Evolutionary conservation across 805 yeast species (phyloP).

Genomic region (Kregervanrija delftensis): DNA sequence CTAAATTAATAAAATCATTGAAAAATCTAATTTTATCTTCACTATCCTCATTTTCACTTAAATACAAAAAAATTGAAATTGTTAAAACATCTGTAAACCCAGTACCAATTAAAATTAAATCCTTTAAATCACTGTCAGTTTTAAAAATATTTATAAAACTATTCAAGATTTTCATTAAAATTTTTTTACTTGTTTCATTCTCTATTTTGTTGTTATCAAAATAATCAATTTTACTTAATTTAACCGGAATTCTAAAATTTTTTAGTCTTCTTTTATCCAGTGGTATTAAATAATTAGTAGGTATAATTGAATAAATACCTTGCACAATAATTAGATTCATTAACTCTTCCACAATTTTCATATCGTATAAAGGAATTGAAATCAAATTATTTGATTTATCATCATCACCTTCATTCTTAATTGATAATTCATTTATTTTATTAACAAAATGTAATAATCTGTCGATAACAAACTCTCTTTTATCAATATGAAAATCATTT

Average conservation of each 20-base stretch:
- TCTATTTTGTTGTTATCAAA: no score
- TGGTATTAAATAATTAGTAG: conserved; percentile 55
- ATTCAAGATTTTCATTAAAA: conserved; percentile 21
- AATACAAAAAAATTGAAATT: conserved; percentile 38
- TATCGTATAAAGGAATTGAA: conserved; percentile 77
- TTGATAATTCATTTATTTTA: conserved; percentile 33
- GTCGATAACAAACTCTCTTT: conserved; percentile 26
- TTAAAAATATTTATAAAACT: conserved; percentile 30
- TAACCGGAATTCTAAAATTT: conserved; percentile 30
- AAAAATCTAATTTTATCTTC: not conserved
- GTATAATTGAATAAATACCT: conserved; percentile 63
- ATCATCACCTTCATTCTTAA: conserved; percentile 24
- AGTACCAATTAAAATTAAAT: conserved; percentile 54
- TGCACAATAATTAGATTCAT: conserved; percentile 59
- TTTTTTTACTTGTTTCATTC: conserved; percentile 7
- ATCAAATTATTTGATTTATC: conserved; percentile 32
- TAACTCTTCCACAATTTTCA: conserved; percentile 63
- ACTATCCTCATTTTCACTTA: conserved; percentile 9
- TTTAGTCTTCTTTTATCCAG: conserved; percentile 51
- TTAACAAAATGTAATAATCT: conserved; percentile 30
- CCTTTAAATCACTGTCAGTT: conserved; percentile 41
- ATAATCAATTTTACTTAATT: conserved; percentile 17
- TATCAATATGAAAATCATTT: conserved; percentile 3
- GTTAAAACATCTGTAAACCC: conserved; percentile 58
- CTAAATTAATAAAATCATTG: conserved; percentile 25